Evolutionary conservation across 768 basidiomycete genomes (phyloP), one percentile per base, ranked within the genome.

Genomic region (Trametes meyenii): DNA sequence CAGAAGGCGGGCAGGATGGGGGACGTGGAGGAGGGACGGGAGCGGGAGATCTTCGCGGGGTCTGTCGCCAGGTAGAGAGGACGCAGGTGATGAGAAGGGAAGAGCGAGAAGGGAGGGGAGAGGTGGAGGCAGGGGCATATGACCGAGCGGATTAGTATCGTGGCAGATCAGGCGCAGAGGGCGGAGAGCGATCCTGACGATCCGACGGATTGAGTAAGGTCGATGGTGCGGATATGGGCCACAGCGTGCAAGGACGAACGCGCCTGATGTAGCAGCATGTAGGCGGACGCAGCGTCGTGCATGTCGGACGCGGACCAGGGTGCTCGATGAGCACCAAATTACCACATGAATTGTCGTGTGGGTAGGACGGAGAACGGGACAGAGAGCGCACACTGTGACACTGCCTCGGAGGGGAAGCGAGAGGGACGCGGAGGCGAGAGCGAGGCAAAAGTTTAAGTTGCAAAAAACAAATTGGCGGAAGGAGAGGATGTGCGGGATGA

Each of bases 161-260:
- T 44, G 53, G 62, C 62, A 54, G 57, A 59, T 63, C 62, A 63
- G 57, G 38, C 57, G 51, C 57, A 55, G 49, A 8, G 35, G 50
- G 53, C 52, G 62, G 38, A 55, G 36, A 12, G 24, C 45, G 39
- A 51, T 63, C 33, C 40, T 36, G 62, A 64, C 62, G 62, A 64
- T 64, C 62, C 33, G 54, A 50, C 58, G 33, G 39, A 56, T 51
- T 42, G 36, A 60, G 62, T 40, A 43, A 29, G 39, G 49, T 51
- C 39, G 61, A 62, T 56, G 55, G 51, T 33, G 43, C 61, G 55
- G 62, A 58, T 54, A 58, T 58, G 62, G 56, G 45, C 19, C 35
- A 35, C 36, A 56, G n/a, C 49, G 39, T 45, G 56, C 55, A 48
- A 40, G 45, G 39, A 33, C 29, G 29, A 33, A 33, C 29, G 29